A percentile compares a stretch with the other conserved stretches of the same genome.
phyloP scores from a whole-genome alignment of 495 filamentous ascomycete species.

The Penicillium ucsense region DNA sequence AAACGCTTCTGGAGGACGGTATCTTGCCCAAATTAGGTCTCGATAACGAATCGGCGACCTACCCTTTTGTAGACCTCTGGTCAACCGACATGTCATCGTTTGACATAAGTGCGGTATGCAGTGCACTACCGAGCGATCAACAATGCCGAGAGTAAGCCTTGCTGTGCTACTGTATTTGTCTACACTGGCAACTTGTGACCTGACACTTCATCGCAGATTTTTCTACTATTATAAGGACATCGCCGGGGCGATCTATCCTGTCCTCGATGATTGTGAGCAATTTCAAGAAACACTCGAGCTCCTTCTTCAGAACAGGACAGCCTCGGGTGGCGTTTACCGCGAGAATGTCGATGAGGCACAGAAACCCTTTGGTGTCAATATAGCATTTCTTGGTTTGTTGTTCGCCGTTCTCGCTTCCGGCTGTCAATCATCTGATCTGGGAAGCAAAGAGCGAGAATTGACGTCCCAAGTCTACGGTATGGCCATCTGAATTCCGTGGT shows the following conservation, averaged over 20 bases:
- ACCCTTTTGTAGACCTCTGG: slow-evolving; percentile 63
- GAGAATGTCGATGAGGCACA: slow-evolving; percentile 26
- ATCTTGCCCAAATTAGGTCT: slow-evolving; percentile 74
- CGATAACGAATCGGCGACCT: slow-evolving; percentile 72
- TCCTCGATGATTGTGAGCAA: slow-evolving; percentile 59
- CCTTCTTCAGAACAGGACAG: slow-evolving; percentile 54
- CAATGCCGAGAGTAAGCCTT: slow-evolving; percentile 56
- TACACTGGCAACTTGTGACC: not conserved
- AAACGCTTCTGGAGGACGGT: slow-evolving; percentile 59
- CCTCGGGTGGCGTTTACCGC: slow-evolving; percentile 34
- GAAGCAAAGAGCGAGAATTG: slow-evolving; percentile 47
- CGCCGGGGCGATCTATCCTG: slow-evolving; percentile 74
- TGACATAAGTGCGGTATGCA: slow-evolving; percentile 59
- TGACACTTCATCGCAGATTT: slow-evolving; percentile 35
- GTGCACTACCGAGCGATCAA: slow-evolving; percentile 56
- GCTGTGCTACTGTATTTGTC: not conserved
- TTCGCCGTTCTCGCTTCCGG: slow-evolving; percentile 75
- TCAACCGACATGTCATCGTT: slow-evolving; percentile 57
- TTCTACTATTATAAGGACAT: slow-evolving; percentile 73
- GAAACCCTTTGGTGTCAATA: slow-evolving; percentile 46
- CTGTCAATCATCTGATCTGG: slow-evolving; percentile 67
- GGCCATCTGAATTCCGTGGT: not conserved
- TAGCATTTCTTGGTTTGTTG: slow-evolving; percentile 59
- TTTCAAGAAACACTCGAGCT: slow-evolving; percentile 61
- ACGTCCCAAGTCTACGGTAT: slow-evolving; percentile 51